Evolutionary conservation across 441 rosid species (phyloP).

Genomic region (Adansonia madagascariensis): DNA sequence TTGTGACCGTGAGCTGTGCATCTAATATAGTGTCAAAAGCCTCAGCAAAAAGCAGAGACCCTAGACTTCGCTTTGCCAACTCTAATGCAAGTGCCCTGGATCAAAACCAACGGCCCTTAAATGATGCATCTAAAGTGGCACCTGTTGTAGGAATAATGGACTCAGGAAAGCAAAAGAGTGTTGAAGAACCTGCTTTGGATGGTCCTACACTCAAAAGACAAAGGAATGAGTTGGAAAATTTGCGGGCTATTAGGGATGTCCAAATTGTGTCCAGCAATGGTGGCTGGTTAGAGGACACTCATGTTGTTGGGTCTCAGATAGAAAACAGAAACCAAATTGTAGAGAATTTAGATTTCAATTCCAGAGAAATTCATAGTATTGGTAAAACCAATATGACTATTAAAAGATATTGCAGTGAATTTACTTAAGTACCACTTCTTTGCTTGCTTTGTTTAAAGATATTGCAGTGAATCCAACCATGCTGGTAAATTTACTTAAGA

Average conservation of each 20-base stretch:
- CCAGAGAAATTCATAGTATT: slow-evolving; percentile 42
- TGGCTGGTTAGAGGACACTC: slow-evolving; percentile 78
- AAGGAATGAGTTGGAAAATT: slow-evolving; percentile 51
- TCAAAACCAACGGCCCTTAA: slow-evolving; percentile 36
- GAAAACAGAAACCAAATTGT: slow-evolving; percentile 34
- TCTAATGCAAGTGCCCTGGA: slow-evolving; percentile 50
- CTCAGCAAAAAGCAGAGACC: slow-evolving; percentile 83
- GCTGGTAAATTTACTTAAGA: slow-evolving; percentile 68
- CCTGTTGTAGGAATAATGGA: slow-evolving; percentile 43
- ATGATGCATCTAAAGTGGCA: slow-evolving; percentile 46
- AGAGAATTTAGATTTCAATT: slow-evolving; percentile 45
- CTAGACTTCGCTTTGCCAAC: slow-evolving; percentile 73
- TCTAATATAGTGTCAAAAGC: slow-evolving; percentile 49
- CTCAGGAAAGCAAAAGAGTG: slow-evolving; percentile 63
- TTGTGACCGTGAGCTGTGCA: slow-evolving; percentile 37
- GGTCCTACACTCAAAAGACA: slow-evolving; percentile 66
- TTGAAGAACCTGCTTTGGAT: slow-evolving; percentile 54
- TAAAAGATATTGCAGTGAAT: slow-evolving; percentile 34
- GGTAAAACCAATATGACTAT: slow-evolving; percentile 36
- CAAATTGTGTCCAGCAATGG: slow-evolving; percentile 47
- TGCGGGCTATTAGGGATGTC: slow-evolving; percentile 42
- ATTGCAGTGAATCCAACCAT: slow-evolving; percentile 74
- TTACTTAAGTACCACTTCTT: slow-evolving; percentile 40
- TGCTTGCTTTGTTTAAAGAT: slow-evolving; percentile 64
- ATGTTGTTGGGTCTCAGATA: slow-evolving; percentile 43